These are phyloP conservation scores for Physcomitrellopsis africana DNA, from an alignment of 225 moss, liverwort and hornwort genomes.

Conservation along the genomic window DNA sequence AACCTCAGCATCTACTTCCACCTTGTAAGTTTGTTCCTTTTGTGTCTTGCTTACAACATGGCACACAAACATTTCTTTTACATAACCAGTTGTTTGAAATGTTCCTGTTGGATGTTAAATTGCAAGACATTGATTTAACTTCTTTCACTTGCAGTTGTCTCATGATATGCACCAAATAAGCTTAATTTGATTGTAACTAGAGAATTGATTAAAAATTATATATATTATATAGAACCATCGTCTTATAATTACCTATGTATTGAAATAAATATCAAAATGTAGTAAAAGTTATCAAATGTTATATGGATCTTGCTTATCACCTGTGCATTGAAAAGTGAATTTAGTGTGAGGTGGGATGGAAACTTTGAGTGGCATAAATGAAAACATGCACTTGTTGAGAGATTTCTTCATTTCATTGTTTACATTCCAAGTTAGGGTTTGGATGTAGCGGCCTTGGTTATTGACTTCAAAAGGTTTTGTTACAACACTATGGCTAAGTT, in stretches of 20 bases:
- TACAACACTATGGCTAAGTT: slow-evolving; percentile 58
- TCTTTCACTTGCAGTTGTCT: too few relatives aligned
- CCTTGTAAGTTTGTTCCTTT: slow-evolving; percentile 58
- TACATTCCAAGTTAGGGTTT: slow-evolving; percentile 58
- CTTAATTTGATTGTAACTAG: too few relatives aligned
- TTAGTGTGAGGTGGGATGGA: slow-evolving; percentile 46
- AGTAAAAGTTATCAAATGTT: background rate
- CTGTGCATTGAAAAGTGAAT: slow-evolving; percentile 54
- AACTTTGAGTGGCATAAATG: slow-evolving; percentile 44
- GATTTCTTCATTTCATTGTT: slow-evolving; percentile 37
- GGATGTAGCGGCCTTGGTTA: slow-evolving; percentile 65
- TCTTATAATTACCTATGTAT: too few relatives aligned
- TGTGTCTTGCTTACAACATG: slow-evolving; percentile 39
- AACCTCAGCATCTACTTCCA: slow-evolving; percentile 66
- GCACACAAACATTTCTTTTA: slow-evolving; percentile 54
- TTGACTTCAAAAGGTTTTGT: slow-evolving; percentile 55
- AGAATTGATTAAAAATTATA: too few relatives aligned
- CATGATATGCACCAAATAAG: too few relatives aligned
- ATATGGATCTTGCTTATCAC: slow-evolving; percentile 13
- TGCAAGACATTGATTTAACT: too few relatives aligned
- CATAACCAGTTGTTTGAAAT: slow-evolving; percentile 41
- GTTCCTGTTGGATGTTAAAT: slow-evolving; percentile 21
- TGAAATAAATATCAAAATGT: too few relatives aligned
- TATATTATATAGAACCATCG: too few relatives aligned
- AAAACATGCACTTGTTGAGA: slow-evolving; percentile 27